A percentile compares a stretch with the other conserved stretches of the same genome.
Conservation (phyloP, 2,329 filamentous ascomycete species). For the Trichoderma pleuroti region DNA sequence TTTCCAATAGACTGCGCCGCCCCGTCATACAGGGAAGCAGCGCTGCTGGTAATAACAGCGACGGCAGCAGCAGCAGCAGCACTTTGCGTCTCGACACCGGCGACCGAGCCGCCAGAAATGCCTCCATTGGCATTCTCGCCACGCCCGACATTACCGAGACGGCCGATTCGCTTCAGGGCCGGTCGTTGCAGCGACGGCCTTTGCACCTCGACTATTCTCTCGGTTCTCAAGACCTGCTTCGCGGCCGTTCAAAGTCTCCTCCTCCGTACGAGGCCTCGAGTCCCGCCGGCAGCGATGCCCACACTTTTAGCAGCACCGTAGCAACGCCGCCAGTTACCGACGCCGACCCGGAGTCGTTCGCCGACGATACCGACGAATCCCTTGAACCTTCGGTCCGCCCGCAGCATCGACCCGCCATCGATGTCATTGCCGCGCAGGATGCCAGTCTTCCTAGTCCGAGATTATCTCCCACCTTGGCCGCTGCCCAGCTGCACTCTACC, state of each 20-base stretch:
- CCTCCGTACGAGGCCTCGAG: slow-evolving; percentile 47
- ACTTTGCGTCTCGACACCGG: slow-evolving; percentile 25
- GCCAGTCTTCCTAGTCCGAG: slow-evolving; percentile 92
- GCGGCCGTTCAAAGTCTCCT: slow-evolving; percentile 34
- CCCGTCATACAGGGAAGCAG: slow-evolving; percentile 30
- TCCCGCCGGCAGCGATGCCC: slow-evolving; percentile 52
- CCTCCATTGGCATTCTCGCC: slow-evolving; percentile 40
- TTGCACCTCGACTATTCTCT: slow-evolving; percentile 40
- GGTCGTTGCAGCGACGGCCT: slow-evolving; percentile 39
- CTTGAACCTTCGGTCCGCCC: slow-evolving; percentile 46
- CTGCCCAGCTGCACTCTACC: slow-evolving; percentile 52
- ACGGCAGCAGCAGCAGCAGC: slow-evolving; percentile 4
- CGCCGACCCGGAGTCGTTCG: slow-evolving; percentile 62
- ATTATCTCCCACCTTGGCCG: slow-evolving; percentile 84
- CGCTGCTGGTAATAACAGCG: slow-evolving; percentile 6
- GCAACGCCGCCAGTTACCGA: slow-evolving; percentile 75
- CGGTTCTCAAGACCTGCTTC: slow-evolving; percentile 44
- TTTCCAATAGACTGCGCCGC: slow-evolving; percentile 36
- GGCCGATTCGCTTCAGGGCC: slow-evolving; percentile 28
- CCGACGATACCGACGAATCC: slow-evolving; percentile 50
- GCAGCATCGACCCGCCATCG: slow-evolving; percentile 53
- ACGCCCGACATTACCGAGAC: slow-evolving; percentile 58
- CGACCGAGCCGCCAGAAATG: slow-evolving; percentile 27
- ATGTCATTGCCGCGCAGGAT: slow-evolving; percentile 74
- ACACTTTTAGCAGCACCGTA: slow-evolving; percentile 59